These are phyloP conservation scores for Diaporthe australafricana DNA, from an alignment of 2,329 filamentous ascomycete genomes.

Conservation along the genomic window DNA sequence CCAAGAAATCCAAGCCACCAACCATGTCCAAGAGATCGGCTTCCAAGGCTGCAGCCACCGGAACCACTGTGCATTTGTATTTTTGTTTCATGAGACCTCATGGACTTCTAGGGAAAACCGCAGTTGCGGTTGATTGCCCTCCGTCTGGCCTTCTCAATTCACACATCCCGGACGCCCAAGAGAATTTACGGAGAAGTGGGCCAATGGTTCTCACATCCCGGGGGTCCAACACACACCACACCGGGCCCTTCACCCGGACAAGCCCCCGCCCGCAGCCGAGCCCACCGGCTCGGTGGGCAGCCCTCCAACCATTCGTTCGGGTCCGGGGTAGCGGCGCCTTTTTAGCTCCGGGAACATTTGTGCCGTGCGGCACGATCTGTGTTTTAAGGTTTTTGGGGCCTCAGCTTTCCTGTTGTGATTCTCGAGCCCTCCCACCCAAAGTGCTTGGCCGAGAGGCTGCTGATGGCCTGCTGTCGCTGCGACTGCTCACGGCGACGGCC, in stretches of 20 bases:
- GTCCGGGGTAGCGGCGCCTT: constrained; percentile 4
- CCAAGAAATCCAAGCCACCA: not conserved
- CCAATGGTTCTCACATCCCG: not conserved
- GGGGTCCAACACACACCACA: not conserved
- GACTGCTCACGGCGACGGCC: not conserved
- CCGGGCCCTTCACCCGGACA: not conserved
- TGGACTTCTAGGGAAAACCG: not conserved
- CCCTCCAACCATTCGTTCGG: constrained; percentile 9
- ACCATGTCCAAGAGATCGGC: not conserved
- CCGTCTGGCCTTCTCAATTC: not conserved
- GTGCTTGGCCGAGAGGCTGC: not conserved
- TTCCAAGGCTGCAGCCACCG: not conserved
- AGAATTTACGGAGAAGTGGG: not conserved
- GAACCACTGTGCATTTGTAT: not conserved
- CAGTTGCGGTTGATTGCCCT: not conserved
- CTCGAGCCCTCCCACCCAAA: not conserved
- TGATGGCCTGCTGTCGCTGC: not conserved
- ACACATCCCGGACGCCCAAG: not conserved
- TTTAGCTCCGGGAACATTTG: constrained; percentile 18
- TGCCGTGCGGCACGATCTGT: constrained; percentile 9
- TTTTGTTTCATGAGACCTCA: not conserved
- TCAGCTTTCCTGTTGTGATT: not conserved
- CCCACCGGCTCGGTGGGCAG: constrained; percentile 18
- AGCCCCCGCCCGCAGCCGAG: constrained; percentile 7
- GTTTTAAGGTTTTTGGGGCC: not conserved